Evolutionary conservation across 2,329 filamentous ascomycete species (phyloP), one percentile per base, ranked within the genome.

Genomic region (Escovopsis sp.): DNA sequence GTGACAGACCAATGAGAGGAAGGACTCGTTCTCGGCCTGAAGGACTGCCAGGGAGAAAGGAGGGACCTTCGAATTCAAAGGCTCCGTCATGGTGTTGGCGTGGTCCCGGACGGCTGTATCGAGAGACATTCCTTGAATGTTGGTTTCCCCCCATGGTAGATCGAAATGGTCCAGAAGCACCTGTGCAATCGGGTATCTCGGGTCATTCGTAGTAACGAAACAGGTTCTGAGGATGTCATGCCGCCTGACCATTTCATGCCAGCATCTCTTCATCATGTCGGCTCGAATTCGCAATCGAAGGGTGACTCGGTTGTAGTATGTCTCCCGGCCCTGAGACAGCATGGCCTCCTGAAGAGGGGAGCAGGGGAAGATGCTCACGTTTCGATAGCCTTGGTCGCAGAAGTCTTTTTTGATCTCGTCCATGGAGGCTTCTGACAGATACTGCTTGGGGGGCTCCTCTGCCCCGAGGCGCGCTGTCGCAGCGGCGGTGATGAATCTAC

Each of bases 291-390:
- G 60, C 7, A 93, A 54, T 6, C 70, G 65, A 46, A 94, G 72
- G 0, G 80, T 58, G 43, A 84, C 75, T 38, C 73, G 74, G 55
- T 94, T 94, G 51, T 72, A 76, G 55, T 94, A 94, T 2, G 76
- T 67, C 1, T 61, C 60, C 10, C 63, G 57, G 2, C 59, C 59
- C 47, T 65, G 51, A 8, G 75, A 72, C 1, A 94, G 66, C 86
- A 94, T 94, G 1, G 81, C 82, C 62, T 93, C 83, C 57, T 95
- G 88, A 0, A 95, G 63, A 1, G 87, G 83, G 2, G 86, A 93
- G 54, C 88, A 94, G 1, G 87, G 87, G 5, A 88, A 61, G 8
- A 94, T 67, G 1, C 63, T 66, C 27, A 71, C 59, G 3, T 82
- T 63, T 0, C 49, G 36, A 5, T 57, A 55, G 0, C 57, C 56